Base-by-base conservation (phyloP, 106 monocot genomes). In the Apostasia ramifera region DNA sequence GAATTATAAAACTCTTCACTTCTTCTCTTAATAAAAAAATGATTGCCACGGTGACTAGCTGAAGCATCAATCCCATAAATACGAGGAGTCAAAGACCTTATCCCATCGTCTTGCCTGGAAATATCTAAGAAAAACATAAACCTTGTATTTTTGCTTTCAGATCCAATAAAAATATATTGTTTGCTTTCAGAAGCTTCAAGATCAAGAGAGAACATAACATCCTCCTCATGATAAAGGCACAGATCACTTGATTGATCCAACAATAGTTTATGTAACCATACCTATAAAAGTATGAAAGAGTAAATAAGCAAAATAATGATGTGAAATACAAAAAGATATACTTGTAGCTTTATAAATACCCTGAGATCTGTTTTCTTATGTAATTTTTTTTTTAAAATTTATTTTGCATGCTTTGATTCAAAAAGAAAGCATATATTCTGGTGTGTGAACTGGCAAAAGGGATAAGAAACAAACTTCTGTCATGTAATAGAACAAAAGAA, bases 171-270 rank as follows among this genome's bases (percentile, higher is more conserved):
- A 57, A 98, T 51, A 69, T 87, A 98, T 52, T 85, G 63, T 72
- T 92, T 90, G 87, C 87, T 98, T 80, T 89, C 87, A 81, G 93
- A 89, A 46, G 63, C 67, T 76, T 77, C 66, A 73, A 98, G 84
- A 60, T 81, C 80, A 69, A 98, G 78, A 71, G 86, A 89, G 51
- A 92, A 98, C 81, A 82, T 98, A 56, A 90, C 97, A 89, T 98
- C 97, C 47, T 89, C 81, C 71, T 98, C 97, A 82, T 98, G 85
- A 71, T 92, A 98, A 45, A 98, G 89, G 53, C 89, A 93, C 55
- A 15, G 57, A 78, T 98, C 98, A 71, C 66, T 84, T 69, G 98
- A 92, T 71, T 98, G 97, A 58, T 92, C 92, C 62, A 79, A 73
- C 60, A 71, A 82, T 44, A 98, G 60, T 67, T 75, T 85, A 80